Conservation (phyloP, 2,329 filamentous ascomycete species). For the Thermochaetoides dissita region DNA sequence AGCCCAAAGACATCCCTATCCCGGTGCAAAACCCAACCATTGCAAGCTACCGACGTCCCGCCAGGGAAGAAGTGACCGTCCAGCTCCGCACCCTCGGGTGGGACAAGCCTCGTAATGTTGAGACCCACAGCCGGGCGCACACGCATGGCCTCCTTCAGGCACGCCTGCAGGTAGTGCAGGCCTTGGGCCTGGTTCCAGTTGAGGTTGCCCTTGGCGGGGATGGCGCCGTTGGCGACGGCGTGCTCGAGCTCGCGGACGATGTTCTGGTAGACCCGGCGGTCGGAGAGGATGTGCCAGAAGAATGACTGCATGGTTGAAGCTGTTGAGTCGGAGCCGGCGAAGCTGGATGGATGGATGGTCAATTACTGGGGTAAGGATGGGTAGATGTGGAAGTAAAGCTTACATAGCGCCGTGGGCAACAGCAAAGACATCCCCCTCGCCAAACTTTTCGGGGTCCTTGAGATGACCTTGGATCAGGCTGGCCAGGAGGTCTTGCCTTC, state of each 20-base stretch:
- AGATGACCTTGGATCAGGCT: slow-evolving; percentile 38
- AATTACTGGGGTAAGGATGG: too few species aligned
- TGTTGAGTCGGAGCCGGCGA: slow-evolving; percentile 47
- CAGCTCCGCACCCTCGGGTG: slow-evolving; percentile 35
- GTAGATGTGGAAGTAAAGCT: slow-evolving; percentile 18
- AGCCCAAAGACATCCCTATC: slow-evolving; percentile 33
- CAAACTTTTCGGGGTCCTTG: slow-evolving; percentile 32
- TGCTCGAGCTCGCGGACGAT: slow-evolving; percentile 30
- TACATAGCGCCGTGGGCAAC: slow-evolving; percentile 43
- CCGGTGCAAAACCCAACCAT: slow-evolving; percentile 39
- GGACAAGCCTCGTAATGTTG: slow-evolving; percentile 37
- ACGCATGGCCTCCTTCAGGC: slow-evolving; percentile 42
- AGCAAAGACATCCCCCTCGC: slow-evolving; percentile 40
- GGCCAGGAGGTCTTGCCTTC: slow-evolving; percentile 35
- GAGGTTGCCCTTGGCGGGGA: slow-evolving; percentile 29
- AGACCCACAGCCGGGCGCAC: slow-evolving; percentile 41
- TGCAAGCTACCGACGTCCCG: slow-evolving; percentile 38
- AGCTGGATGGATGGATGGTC: slow-evolving; percentile 25
- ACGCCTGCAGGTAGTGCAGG: slow-evolving; percentile 42
- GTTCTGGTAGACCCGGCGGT: slow-evolving; percentile 25
- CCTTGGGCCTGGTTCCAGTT: slow-evolving; percentile 33
- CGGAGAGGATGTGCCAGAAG: slow-evolving; percentile 35
- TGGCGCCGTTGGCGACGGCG: slow-evolving; percentile 23
- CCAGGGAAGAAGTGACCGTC: slow-evolving; percentile 37
- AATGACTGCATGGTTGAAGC: slow-evolving; percentile 45